phyloP scores from a whole-genome alignment of 2,329 filamentous ascomycete species.

The Xylariomycetidae sp. region DNA sequence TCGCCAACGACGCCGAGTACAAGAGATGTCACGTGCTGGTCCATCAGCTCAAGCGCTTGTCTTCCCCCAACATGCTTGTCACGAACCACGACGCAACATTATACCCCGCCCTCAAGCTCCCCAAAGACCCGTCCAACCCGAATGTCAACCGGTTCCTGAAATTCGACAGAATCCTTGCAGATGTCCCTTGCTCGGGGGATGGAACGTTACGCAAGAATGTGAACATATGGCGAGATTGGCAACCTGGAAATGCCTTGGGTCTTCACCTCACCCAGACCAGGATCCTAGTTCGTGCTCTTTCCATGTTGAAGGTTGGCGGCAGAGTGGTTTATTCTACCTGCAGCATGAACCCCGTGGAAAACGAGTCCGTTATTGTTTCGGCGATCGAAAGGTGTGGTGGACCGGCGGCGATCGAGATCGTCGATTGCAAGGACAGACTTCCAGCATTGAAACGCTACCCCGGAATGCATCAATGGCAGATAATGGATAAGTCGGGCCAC shows the following conservation, averaged over 20 bases:
- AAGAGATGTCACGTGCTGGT: constrained; percentile 95
- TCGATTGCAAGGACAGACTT: constrained; percentile 76
- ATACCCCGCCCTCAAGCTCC: constrained; percentile 88
- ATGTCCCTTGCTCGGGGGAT: constrained; percentile 95
- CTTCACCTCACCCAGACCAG: constrained; percentile 81
- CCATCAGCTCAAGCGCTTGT: constrained; percentile 94
- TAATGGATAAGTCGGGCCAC: constrained; percentile 80
- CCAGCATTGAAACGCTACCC: constrained; percentile 68
- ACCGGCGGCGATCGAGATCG: constrained; percentile 68
- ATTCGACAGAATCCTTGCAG: constrained; percentile 92
- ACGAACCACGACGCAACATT: constrained; percentile 97
- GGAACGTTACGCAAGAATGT: constrained; percentile 91
- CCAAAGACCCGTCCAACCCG: constrained; percentile 48
- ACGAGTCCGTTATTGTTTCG: constrained; percentile 83
- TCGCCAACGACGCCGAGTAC: constrained; percentile 96
- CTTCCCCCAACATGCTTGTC: constrained; percentile 92
- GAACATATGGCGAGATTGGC: constrained; percentile 94
- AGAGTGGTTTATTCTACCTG: constrained; percentile 97
- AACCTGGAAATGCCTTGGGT: constrained; percentile 77
- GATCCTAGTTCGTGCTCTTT: constrained; percentile 84
- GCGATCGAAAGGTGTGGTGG: constrained; percentile 91
- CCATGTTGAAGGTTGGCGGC: constrained; percentile 93
- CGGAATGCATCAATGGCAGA: constrained; percentile 77
- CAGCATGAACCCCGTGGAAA: constrained; percentile 97
- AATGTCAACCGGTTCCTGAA: constrained; percentile 71